Percentiles rank a stretch among this genome's conserved stretches.
These are phyloP conservation scores for Gynandropsis gynandra DNA, from an alignment of 345 rosid genomes.

Conservation along the genomic window DNA sequence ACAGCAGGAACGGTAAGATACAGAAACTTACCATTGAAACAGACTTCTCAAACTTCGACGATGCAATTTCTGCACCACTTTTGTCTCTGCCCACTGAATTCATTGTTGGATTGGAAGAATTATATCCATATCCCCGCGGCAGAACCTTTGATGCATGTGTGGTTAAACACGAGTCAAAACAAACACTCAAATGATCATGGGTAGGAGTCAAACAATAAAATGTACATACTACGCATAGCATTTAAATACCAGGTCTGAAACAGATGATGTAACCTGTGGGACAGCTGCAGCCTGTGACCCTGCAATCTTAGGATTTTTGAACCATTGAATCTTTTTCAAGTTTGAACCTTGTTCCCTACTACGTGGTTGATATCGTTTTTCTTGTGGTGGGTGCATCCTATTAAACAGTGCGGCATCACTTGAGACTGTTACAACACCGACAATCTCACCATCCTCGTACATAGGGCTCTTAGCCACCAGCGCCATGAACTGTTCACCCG, in stretches of 20 bases:
- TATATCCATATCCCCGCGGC: conserved; percentile 37
- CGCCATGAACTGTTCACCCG: conserved; percentile 67
- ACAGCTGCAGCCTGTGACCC: conserved; percentile 37
- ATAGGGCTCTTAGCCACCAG: conserved; percentile 58
- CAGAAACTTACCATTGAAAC: conserved; percentile 40
- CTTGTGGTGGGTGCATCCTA: conserved; percentile 31
- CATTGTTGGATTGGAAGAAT: conserved; percentile 18
- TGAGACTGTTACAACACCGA: conserved; percentile 62
- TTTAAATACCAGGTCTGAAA: conserved; percentile 69
- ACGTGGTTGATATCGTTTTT: conserved; percentile 25
- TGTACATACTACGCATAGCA: conserved; percentile 16
- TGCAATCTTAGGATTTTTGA: no score
- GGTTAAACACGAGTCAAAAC: conserved; percentile 21
- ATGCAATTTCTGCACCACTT: conserved; percentile 27
- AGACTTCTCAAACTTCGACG: conserved; percentile 35
- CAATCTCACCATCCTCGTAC: conserved; percentile 56
- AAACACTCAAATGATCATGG: conserved; percentile 2
- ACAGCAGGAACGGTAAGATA: not conserved
- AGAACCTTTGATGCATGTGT: conserved; percentile 54
- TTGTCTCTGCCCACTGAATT: conserved; percentile 30
- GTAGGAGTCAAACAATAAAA: not conserved
- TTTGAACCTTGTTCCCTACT: conserved; percentile 33
- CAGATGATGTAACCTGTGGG: conserved; percentile 58
- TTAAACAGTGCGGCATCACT: conserved; percentile 59
- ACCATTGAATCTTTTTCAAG: conserved; percentile 51